Percentiles rank a stretch among this genome's conserved stretches.
Evolutionary conservation across 805 yeast species (phyloP).

Genomic region (Komagataella ulmi): DNA sequence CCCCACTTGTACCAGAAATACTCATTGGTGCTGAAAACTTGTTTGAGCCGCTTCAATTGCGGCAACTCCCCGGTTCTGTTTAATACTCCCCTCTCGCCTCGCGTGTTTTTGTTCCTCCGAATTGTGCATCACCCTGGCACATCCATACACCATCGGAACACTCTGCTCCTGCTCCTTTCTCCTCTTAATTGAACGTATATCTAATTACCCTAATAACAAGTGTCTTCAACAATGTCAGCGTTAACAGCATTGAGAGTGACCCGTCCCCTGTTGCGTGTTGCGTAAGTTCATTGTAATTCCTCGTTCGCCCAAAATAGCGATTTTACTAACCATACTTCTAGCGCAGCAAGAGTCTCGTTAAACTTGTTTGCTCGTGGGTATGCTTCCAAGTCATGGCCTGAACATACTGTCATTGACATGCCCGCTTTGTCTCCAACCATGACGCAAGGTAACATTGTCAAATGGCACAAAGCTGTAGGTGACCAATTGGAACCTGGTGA

Average conservation of each 20-base stretch:
- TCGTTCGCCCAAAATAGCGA: background rate
- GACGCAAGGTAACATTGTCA: slow-evolving; percentile 89
- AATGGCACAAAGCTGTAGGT: slow-evolving; percentile 85
- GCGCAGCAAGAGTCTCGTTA: slow-evolving; percentile 7
- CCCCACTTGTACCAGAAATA: background rate
- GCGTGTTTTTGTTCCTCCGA: background rate
- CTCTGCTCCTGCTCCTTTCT: background rate
- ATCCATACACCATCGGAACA: background rate
- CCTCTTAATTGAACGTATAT: background rate
- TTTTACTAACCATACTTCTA: background rate
- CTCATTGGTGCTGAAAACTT: background rate
- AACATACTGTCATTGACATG: slow-evolving; percentile 84
- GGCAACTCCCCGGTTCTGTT: background rate
- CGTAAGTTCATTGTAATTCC: slow-evolving; percentile 5
- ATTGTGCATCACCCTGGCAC: background rate
- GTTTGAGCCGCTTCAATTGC: background rate
- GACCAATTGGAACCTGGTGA: slow-evolving; percentile 87
- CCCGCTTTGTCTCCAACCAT: slow-evolving; percentile 99
- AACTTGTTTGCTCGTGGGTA: slow-evolving; percentile 10
- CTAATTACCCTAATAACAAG: background rate
- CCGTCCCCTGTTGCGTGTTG: slow-evolving; percentile 13
- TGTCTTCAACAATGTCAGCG: slow-evolving; percentile 14
- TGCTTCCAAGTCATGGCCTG: slow-evolving; percentile 16
- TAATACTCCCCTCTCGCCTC: background rate
- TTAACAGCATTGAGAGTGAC: slow-evolving; percentile 17